These are phyloP conservation scores for Fagus crenata DNA, from an alignment of 306 rosid species.

Conservation along the genomic window DNA sequence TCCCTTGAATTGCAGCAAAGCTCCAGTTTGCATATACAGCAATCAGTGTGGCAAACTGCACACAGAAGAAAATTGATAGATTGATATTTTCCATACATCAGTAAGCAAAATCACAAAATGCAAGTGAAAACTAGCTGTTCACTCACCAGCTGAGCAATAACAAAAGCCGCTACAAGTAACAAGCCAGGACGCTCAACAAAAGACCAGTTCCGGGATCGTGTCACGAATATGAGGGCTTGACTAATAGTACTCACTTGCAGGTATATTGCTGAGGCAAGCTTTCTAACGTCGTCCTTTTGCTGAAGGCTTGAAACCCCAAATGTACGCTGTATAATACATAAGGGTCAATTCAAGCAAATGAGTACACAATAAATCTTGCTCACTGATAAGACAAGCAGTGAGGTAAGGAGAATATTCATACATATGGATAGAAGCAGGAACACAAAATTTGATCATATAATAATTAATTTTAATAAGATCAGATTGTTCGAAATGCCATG, in stretches of 20 bases:
- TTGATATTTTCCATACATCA: neutral
- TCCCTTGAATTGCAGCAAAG: conserved; percentile 73
- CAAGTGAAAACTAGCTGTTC: conserved; percentile 4
- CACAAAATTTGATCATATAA: neutral
- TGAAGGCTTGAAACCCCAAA: conserved; percentile 81
- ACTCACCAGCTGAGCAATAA: conserved; percentile 79
- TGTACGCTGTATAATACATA: conserved; percentile 42
- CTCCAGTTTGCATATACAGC: conserved; percentile 80
- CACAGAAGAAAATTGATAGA: conserved; percentile 13
- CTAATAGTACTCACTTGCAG: conserved; percentile 83
- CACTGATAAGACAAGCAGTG: neutral
- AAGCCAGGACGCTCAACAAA: conserved; percentile 74
- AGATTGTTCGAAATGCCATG: neutral
- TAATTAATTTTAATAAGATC: neutral
- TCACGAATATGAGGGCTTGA: conserved; percentile 81
- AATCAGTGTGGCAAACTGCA: conserved; percentile 73
- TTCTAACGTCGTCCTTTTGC: conserved; percentile 42
- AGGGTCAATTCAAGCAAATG: conserved; percentile 12
- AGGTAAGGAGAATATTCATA: neutral
- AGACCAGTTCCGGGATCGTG: conserved; percentile 76
- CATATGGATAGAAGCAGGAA: neutral
- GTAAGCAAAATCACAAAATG: neutral
- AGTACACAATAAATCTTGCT: neutral
- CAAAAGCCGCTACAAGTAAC: conserved; percentile 61
- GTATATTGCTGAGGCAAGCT: conserved; percentile 72